These are phyloP conservation scores for Candida odintsovae DNA, from an alignment of 805 yeast species.

Conservation along the genomic window DNA sequence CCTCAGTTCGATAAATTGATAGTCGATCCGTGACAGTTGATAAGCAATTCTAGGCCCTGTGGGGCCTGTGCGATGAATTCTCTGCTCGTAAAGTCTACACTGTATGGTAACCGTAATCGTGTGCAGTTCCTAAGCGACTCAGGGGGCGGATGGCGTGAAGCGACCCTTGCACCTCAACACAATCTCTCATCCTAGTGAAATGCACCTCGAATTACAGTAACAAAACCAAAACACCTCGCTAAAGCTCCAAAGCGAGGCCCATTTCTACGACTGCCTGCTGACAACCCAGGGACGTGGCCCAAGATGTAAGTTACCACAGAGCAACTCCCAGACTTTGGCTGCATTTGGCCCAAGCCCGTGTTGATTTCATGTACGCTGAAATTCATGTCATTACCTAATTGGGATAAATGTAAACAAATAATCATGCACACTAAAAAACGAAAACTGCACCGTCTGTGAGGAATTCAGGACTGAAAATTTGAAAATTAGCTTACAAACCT, in stretches of 20 bases:
- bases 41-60: no score
- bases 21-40: no score
- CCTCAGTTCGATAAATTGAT: no score
- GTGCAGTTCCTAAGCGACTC: no score
- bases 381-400: slow-evolving; percentile 1
- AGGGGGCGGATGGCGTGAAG: no score
- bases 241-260: neutral
- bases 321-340: neutral
- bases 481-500: neutral
- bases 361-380: neutral
- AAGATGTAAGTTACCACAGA: neutral
- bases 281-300: neutral
- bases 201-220: no score
- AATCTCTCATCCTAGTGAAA: no score
- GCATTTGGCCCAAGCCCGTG: neutral
- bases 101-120: no score
- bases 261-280: neutral
- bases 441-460: neutral
- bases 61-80: no score
- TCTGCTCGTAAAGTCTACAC: no score
- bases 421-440: neutral
- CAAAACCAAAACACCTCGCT: neutral
- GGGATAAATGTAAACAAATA: slow-evolving; percentile 11
- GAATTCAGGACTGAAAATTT: neutral
- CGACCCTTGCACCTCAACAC: no score